Conservation (phyloP, 495 filamentous ascomycete species). For the Xylaria longipes region DNA sequence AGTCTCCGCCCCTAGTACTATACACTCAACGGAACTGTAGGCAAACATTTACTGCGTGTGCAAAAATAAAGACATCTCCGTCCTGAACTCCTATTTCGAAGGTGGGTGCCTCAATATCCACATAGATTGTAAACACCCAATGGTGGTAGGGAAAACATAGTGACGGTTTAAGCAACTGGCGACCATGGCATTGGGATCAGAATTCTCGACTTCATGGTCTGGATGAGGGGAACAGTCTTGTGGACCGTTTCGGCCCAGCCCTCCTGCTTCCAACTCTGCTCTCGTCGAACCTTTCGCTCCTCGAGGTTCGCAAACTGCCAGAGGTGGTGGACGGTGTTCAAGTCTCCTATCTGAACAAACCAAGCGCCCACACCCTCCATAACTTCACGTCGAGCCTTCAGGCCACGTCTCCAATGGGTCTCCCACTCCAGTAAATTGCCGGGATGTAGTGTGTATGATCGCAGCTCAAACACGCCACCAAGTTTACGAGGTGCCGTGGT, state of each 20-base stretch:
- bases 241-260: slow-evolving; percentile 99
- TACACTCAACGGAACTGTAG: slow-evolving; percentile 13
- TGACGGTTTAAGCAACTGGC: slow-evolving; percentile 71
- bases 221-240: slow-evolving; percentile 96
- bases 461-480: slow-evolving; percentile 93
- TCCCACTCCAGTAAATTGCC: slow-evolving; percentile 98
- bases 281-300: slow-evolving; percentile 86
- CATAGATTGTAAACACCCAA: neutral
- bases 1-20: slow-evolving; percentile 4
- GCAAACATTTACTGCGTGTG: neutral
- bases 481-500: slow-evolving; percentile 88
- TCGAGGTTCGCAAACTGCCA: slow-evolving; percentile 99
- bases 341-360: slow-evolving; percentile 97
- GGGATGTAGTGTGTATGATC: slow-evolving; percentile 94
- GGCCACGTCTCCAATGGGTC: slow-evolving; percentile 93
- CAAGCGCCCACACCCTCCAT: slow-evolving; percentile 99
- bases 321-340: slow-evolving; percentile 97
- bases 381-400: slow-evolving; percentile 88
- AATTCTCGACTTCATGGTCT: slow-evolving; percentile 93
- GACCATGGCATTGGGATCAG: slow-evolving; percentile 96
- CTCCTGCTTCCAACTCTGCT: slow-evolving; percentile 93
- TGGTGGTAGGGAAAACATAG: neutral
- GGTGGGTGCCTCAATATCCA: neutral
- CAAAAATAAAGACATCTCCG: neutral
- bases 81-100: slow-evolving; percentile 11